Evolutionary conservation across 2,329 filamentous ascomycete species (phyloP).

Genomic region (Endothia cerciana): DNA sequence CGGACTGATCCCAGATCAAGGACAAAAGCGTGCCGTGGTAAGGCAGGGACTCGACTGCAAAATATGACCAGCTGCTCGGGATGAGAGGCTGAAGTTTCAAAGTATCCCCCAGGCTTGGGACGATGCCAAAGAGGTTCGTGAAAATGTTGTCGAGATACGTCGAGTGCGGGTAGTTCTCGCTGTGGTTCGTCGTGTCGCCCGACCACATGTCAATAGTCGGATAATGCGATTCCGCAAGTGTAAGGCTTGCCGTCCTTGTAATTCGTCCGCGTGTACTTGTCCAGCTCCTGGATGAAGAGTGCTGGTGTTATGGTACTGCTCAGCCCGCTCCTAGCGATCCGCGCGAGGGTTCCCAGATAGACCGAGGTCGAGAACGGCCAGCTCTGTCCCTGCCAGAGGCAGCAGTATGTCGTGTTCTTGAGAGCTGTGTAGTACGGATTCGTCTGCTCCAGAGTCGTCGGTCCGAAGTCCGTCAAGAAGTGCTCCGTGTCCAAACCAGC

Average conservation of each 20-base stretch:
- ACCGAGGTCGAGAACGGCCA: background rate
- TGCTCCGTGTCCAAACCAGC: background rate
- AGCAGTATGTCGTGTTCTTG: background rate
- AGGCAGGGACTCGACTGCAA: slow-evolving; percentile 1
- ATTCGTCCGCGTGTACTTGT: background rate
- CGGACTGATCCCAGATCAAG: slow-evolving; percentile 2
- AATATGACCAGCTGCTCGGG: slow-evolving; percentile 4
- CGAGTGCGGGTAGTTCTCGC: slow-evolving; percentile 4
- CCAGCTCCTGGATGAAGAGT: background rate
- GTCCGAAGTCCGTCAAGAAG: background rate
- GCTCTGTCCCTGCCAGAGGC: background rate
- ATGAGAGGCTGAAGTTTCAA: background rate
- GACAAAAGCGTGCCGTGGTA: slow-evolving; percentile 3
- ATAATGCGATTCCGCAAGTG: background rate
- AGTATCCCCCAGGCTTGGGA: background rate
- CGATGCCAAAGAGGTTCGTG: background rate
- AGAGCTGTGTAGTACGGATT: background rate
- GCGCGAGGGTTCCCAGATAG: background rate
- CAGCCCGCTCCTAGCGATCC: background rate
- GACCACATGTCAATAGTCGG: background rate
- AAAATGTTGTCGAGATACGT: slow-evolving; percentile 8
- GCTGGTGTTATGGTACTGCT: background rate
- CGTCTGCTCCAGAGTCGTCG: background rate
- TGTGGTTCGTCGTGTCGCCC: slow-evolving; percentile 1
- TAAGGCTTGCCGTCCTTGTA: background rate